Evolutionary conservation across 495 filamentous ascomycete genomes (phyloP), one percentile per base, ranked within the genome.

Genomic region (Penicillium manginii): DNA sequence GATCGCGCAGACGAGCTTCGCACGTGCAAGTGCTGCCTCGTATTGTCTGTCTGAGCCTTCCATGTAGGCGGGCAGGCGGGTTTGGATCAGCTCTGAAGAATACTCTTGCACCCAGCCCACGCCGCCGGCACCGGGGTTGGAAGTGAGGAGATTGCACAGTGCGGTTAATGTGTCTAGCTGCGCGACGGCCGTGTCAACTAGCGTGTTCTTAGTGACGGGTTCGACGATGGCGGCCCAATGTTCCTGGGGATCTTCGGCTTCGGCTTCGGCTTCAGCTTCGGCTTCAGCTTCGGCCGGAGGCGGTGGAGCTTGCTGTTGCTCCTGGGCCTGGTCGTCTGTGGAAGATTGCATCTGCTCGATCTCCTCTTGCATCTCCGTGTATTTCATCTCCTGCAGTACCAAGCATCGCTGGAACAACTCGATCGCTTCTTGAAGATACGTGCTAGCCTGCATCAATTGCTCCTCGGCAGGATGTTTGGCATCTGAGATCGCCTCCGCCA

Each of bases 121-220:
- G 2, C 77, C 66, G 62, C 67, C 67, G 4, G 66, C 60, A 52
- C 70, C 46, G 21, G 71, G 59, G 60, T 75, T 60, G 62, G 73
- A 70, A 45, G 68, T 73, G 43, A 83, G 58, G 23, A 89, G 70
- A 54, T 81, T 82, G 62, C 83, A 87, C 7, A 89, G 63, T 0
- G 76, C 72, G 2, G 83, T 83, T 54, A 90, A 62, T 2, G 85
- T 78, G 31, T 81, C 81, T 12, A 90, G 59, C 59, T 87, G 83
- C 12, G 87, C 86, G 26, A 86, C 69, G 2, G 82, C 77, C 2
- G 86, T 89, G 43, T 91, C 88, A 1, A 88, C 78, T 1, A 91
- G 77, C 2, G 85, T 81, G 29, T 80, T 75, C 32, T 83, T 80
- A 2, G 86, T 88, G 18, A 88, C 74, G 0, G 86, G 85, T 50